Evolutionary conservation across 129 eudicot genomes (phyloP).

Genomic region (Flaveria bidentis): DNA sequence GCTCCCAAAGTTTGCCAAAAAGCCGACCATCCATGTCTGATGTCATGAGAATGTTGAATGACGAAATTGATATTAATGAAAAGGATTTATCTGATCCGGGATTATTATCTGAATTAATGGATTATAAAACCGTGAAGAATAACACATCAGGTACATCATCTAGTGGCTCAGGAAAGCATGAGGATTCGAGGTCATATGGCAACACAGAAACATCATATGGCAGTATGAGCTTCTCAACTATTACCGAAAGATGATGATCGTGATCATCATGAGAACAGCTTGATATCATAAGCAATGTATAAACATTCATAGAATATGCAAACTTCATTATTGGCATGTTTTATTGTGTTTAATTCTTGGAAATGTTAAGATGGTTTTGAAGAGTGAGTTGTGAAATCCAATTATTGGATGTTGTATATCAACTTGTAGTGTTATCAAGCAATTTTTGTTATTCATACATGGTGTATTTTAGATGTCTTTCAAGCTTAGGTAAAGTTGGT

Average conservation of each 20-base stretch:
- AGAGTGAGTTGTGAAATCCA: neutral
- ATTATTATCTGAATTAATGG: conserved; percentile 43
- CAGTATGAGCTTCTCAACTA: conserved; percentile 60
- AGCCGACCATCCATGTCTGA: conserved; percentile 72
- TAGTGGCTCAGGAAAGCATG: conserved; percentile 35
- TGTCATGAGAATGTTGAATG: conserved; percentile 59
- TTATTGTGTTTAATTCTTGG: conserved; percentile 13
- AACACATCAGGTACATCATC: conserved; percentile 38
- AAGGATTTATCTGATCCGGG: conserved; percentile 55
- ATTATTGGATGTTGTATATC: conserved; percentile 16
- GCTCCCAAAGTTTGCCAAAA: conserved; percentile 75
- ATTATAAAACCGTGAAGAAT: conserved; percentile 32
- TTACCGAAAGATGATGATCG: conserved; percentile 43
- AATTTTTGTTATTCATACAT: neutral
- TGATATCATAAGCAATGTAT: conserved; percentile 2
- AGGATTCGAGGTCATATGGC: conserved; percentile 38
- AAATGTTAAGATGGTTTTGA: conserved; percentile 5
- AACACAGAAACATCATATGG: conserved; percentile 42
- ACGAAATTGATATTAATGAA: conserved; percentile 50
- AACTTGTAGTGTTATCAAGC: neutral
- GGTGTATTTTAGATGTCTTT: neutral
- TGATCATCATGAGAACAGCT: neutral
- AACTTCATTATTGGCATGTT: neutral
- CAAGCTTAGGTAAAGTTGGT: neutral
- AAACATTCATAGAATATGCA: neutral